Base-by-base conservation (phyloP, 2,329 filamentous ascomycete genomes). In the Cytospora mali region DNA sequence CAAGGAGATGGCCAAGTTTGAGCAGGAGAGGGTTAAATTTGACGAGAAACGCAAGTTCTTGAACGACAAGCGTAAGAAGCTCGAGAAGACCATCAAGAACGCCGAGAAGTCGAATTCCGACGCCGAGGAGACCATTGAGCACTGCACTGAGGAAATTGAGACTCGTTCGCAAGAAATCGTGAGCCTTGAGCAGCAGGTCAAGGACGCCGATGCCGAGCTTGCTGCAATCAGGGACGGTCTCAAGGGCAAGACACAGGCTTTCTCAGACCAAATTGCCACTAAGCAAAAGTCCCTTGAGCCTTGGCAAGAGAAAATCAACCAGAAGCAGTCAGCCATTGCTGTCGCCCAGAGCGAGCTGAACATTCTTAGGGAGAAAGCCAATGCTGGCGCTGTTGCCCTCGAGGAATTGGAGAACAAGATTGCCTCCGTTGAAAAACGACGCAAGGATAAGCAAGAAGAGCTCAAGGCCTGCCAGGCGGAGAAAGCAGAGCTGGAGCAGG, bases 41-140 rank as follows among this genome's bases (percentile, higher is more conserved):
- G 94, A 98, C 68, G 96, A 99, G 76, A 98, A 98, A 81, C 89
- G 90, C 74, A 99, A 99, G 74, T 98, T 98, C 75, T 78, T 99
- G 68, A 81, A 85, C 2, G 89, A 89, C 71, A 99, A 99, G 79
- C 89, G 91, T 70, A 97, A 95, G 80, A 99, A 99, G 78, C 84
- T 97, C 16, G 92, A 98, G 68, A 98, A 97, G 79, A 85, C 89
- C 0, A 91, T 95, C 65, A 82, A 87, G 60, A 89, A 88, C 52
- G 92, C 91, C 64, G 91, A 91, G 66, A 88, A 89, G 62, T 87
- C 89, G 6, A 85, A 87, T 0, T 83, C 85, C 0, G 92, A 96
- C 69, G 90, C 93, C 4, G 84, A 88, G 42, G 88, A 90, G 66
- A 86, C 92, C 10, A 90, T 95, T 13, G 87, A 91, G 71, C 89